Base-by-base conservation (phyloP, 2,329 filamentous ascomycete species). In the Epichloe baconii region DNA sequence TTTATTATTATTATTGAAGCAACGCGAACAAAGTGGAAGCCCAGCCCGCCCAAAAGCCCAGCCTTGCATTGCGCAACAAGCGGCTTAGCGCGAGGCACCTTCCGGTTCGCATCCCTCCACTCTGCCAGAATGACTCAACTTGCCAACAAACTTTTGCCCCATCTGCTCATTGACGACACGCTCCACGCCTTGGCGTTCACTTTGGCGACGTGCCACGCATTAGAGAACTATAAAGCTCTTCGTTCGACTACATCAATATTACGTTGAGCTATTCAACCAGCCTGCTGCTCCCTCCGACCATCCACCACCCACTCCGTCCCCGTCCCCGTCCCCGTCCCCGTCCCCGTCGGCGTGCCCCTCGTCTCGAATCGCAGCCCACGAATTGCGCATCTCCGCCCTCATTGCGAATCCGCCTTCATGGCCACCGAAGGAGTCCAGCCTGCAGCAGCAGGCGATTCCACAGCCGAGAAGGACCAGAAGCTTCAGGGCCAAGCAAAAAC, bases 61-160 rank as follows among this genome's bases (percentile, higher is more conserved):
- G 40, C 17, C 40, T 19, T 42, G 41, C 41, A 12, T 14, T 43
- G 41, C 41, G 41, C 43, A 31, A 31, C 26, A 10, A 31, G 8
- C 26, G 26, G 12, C 21, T 56, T 67, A 66, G 64, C 63, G 64
- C 64, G 63, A 64, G 65, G 64, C 64, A 65, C 19, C 26, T 53
- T 14, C 14, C 36, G 15, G 12, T 48, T 51, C 50, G 48, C 47
- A 46, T 40, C 47, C 48, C 48, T 46, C 45, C 54, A 62, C 58
- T 57, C 58, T 62, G 15, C 62, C 59, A 53, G 54, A 59, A 62
- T 67, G 65, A 66, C 63, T 67, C 67, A 64, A 67, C 63, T 67
- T 7, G 23, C 23, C 23, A 26, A 26, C 65, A 67, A 60, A 53
- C 47, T 57, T 52, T 57, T 26, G 45, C 17, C 50, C 52, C 53